Percentiles rank a stretch among this genome's conserved stretches.
Evolutionary conservation across 768 basidiomycete species (phyloP).

Genomic region (Boletus rubescentipes): DNA sequence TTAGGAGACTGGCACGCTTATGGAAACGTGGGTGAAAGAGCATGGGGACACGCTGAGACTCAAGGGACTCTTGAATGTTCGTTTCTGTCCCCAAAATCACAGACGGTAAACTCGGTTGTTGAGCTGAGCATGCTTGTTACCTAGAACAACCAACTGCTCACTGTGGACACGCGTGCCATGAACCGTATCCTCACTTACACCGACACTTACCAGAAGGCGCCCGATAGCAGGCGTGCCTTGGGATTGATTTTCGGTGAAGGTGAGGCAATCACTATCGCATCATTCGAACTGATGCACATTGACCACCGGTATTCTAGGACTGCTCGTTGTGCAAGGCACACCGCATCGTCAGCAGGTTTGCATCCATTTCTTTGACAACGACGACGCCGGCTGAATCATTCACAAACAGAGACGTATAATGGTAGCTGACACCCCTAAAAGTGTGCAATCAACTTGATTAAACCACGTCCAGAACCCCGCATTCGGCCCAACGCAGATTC

Average conservation of each 20-base stretch:
- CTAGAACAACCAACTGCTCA: constrained; percentile 46
- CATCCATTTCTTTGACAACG: background rate
- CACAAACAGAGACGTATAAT: constrained; percentile 27
- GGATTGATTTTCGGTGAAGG: constrained; percentile 43
- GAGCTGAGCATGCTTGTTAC: background rate
- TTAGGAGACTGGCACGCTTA: constrained; percentile 31
- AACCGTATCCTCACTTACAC: constrained; percentile 61
- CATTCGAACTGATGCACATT: background rate
- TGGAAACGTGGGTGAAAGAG: constrained; percentile 46
- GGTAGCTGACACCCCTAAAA: constrained; percentile 13
- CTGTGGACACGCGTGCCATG: constrained; percentile 60
- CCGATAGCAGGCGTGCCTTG: constrained; percentile 37
- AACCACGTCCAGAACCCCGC: constrained; percentile 52
- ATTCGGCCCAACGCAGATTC: constrained; percentile 59
- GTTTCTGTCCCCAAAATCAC: constrained; percentile 6
- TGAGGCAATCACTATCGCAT: background rate
- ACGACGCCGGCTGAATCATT: background rate
- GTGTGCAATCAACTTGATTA: background rate
- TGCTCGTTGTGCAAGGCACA: constrained; percentile 45
- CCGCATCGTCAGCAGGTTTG: constrained; percentile 42
- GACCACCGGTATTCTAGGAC: constrained; percentile 36
- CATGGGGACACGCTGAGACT: constrained; percentile 50
- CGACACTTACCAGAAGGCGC: constrained; percentile 57
- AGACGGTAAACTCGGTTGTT: background rate
- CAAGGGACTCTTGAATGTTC: constrained; percentile 44